These are phyloP conservation scores for Trichoderma koningii DNA, from an alignment of 2,329 filamentous ascomycete species.

Conservation along the genomic window DNA sequence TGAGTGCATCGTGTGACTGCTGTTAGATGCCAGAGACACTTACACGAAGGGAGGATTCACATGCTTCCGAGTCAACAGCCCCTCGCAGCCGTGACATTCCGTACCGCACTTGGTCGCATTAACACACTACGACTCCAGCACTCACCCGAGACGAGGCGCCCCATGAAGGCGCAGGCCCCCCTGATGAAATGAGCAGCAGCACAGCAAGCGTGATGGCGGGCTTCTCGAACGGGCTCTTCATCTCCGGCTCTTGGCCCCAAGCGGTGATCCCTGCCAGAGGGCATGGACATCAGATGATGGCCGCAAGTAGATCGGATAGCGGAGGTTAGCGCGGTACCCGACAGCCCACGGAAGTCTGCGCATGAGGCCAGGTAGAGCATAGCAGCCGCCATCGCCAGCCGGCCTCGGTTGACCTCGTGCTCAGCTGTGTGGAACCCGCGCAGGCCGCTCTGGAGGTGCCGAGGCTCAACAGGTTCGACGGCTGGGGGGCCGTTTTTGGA, in stretches of 20 bases:
- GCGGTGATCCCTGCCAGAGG: constrained; percentile 16
- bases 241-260: constrained; percentile 25
- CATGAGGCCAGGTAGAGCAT: neutral
- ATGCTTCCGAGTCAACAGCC: neutral
- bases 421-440: constrained; percentile 15
- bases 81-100: neutral
- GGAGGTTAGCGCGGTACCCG: constrained; percentile 25
- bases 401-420: constrained; percentile 30
- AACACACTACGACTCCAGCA: no score
- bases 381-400: constrained; percentile 26
- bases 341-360: neutral
- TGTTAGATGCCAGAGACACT: no score
- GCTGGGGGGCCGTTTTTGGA: neutral
- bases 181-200: constrained; percentile 16
- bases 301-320: constrained; percentile 21
- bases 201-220: constrained; percentile 18
- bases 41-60: neutral
- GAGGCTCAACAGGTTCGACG: constrained; percentile 4
- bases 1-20: no score
- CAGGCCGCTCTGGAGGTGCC: constrained; percentile 17
- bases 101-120: neutral
- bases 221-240: constrained; percentile 27
- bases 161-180: neutral
- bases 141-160: neutral
- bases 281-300: constrained; percentile 21